phyloP scores from a whole-genome alignment of 768 basidiomycete genomes.

The Lentinula boryana region DNA sequence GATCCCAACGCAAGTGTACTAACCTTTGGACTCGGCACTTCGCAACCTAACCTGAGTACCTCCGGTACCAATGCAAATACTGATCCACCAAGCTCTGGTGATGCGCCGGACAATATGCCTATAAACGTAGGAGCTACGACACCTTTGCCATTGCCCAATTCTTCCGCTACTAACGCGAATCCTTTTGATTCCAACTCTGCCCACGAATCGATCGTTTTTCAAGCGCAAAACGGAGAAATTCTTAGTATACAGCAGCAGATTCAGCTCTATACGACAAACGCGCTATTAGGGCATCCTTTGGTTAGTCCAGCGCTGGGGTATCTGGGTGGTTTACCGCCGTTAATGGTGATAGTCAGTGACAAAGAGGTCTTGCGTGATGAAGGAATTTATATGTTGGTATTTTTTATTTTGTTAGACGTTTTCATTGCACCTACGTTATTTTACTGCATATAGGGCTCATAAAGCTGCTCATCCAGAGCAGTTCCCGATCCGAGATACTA shows the following conservation, averaged over 20 bases:
- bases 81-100: neutral
- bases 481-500: constrained; percentile 45
- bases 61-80: neutral
- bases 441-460: constrained; percentile 56
- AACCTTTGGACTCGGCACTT: neutral
- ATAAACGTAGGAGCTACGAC: constrained; percentile 46
- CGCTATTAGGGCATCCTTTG: constrained; percentile 69
- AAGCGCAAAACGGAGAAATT: constrained; percentile 42
- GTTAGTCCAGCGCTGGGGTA: constrained; percentile 78
- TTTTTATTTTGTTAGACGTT: neutral
- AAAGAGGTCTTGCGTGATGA: constrained; percentile 92
- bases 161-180: neutral
- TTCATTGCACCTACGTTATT: neutral
- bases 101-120: constrained; percentile 17
- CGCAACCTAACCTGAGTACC: neutral
- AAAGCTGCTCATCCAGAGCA: constrained; percentile 81
- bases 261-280: constrained; percentile 84
- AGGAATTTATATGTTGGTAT: constrained; percentile 72
- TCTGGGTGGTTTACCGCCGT: constrained; percentile 86
- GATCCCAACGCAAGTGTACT: neutral
- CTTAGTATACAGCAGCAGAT: constrained; percentile 62
- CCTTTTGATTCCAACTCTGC: constrained; percentile 15
- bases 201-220: constrained; percentile 40
- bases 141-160: constrained; percentile 27
- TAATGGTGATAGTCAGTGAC: constrained; percentile 81